phyloP scores from a whole-genome alignment of 495 filamentous ascomycete species.

The Chaetomium fimeti region DNA sequence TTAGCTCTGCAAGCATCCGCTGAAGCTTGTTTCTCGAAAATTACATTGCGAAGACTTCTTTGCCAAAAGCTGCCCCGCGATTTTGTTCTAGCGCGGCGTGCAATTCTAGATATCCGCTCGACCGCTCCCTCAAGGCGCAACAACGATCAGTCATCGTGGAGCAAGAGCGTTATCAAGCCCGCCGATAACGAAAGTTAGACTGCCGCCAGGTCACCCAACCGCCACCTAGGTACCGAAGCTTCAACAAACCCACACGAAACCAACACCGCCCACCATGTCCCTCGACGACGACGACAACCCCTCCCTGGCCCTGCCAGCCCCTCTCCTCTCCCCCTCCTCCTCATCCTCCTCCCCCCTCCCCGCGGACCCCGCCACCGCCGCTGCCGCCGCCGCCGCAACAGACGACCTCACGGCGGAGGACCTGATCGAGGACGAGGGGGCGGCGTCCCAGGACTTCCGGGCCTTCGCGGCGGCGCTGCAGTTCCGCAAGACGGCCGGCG shows the following conservation, averaged over 20 bases:
- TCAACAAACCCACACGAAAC: background rate
- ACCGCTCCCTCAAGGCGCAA: too few relatives aligned
- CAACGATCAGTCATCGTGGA: too few relatives aligned
- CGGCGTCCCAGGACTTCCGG: slow-evolving; percentile 70
- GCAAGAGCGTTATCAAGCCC: too few relatives aligned
- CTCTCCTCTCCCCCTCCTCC: background rate
- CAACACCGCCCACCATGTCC: slow-evolving; percentile 30
- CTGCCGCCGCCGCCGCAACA: slow-evolving; percentile 16
- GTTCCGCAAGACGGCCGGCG: slow-evolving; percentile 45
- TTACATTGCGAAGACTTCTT: too few relatives aligned
- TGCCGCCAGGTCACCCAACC: too few relatives aligned
- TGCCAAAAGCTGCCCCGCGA: too few relatives aligned
- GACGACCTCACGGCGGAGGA: slow-evolving; percentile 39
- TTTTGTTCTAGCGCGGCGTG: too few relatives aligned
- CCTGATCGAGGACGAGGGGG: slow-evolving; percentile 68
- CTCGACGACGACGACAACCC: slow-evolving; percentile 49
- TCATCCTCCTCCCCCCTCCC: slow-evolving; percentile 6
- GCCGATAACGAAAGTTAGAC: too few relatives aligned
- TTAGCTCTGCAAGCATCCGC: too few relatives aligned
- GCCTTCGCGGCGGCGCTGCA: slow-evolving; percentile 30
- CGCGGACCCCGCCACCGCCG: background rate
- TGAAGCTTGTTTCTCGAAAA: too few relatives aligned
- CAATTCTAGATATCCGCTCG: too few relatives aligned
- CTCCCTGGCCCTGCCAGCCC: slow-evolving; percentile 16
- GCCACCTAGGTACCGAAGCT: background rate